Base-by-base conservation (phyloP, 2,329 filamentous ascomycete species). In the Arthroderma uncinatum region DNA sequence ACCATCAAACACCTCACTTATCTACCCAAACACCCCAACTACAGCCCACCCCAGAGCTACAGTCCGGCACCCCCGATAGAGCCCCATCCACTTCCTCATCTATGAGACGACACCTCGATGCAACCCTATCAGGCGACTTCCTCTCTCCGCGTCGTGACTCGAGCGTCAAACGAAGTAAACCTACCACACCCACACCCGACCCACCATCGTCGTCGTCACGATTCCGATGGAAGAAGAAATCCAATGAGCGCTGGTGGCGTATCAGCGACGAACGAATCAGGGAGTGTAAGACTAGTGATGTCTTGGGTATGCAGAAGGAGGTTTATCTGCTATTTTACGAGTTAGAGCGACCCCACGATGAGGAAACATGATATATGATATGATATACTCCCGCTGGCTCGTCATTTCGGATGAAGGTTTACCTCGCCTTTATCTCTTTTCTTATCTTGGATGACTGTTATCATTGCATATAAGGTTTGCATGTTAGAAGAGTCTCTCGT, bases 271-370 rank as follows among this genome's bases (percentile, higher is more conserved):
- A 98, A 63, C 95, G 94, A 72, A 83, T 97, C 65, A 93, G 92
- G 68, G 92, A 97, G 72, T 86, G 89, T 63, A 95, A 91, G 76
- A 97, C 91, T 4, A 82, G 80, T 56, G 93, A 98, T 64, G 89
- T 98, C 5, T 71, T 98, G 58, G 83, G 84, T 6, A 95, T 96
- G 90, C 90, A 96, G 73, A 86, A 85, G 65, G 93, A 98, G 72
- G 92, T 97, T 0, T 98, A 98, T 70, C 75, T 98, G 68, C 73
- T 98, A 54, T 98, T 98, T 71, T 98, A 98, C 72, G 92, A 97
- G 76, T 75, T 95, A 64, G 87, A 92, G 62, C 78, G 77, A 63
- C 64, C 67, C 9, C 63, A 63, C 2, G 64, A 65, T 53, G 64
- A 65, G 12, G 44, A 48, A 9, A 12, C 23, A 48, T 48, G 44